Evolutionary conservation across 257 asterid genomes (phyloP).

Genomic region (Plantago ovata): DNA sequence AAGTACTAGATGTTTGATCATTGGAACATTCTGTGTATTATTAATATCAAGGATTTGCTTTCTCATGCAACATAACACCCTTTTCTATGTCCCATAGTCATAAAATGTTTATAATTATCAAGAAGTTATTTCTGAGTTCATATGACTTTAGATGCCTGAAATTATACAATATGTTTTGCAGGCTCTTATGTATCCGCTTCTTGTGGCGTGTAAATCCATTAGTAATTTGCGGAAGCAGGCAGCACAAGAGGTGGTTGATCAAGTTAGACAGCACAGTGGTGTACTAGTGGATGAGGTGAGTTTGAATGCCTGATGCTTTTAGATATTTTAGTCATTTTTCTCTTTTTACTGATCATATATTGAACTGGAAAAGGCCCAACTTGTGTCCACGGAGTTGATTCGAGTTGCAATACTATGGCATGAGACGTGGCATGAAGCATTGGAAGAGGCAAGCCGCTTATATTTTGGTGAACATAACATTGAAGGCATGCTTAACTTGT

Average conservation of each 20-base stretch:
- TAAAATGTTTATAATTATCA: too few species aligned
- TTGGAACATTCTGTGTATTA: background rate
- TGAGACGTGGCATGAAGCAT: slow-evolving; percentile 98
- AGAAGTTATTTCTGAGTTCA: too few species aligned
- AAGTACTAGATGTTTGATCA: slow-evolving; percentile 2
- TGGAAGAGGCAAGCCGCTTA: slow-evolving; percentile 99
- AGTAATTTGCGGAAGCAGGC: slow-evolving; percentile 91
- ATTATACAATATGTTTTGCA: slow-evolving; percentile 31
- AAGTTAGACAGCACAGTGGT: slow-evolving; percentile 97
- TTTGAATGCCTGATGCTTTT: slow-evolving; percentile 3
- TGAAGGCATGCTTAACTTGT: slow-evolving; percentile 91
- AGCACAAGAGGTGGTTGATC: slow-evolving; percentile 97
- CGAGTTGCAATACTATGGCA: slow-evolving; percentile 99
- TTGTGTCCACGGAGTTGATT: slow-evolving; percentile 91
- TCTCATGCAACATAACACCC: slow-evolving; percentile 2
- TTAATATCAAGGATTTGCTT: background rate
- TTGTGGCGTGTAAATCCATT: slow-evolving; percentile 97
- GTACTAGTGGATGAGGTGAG: slow-evolving; percentile 90
- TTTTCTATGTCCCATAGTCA: too few species aligned
- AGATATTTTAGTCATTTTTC: slow-evolving; percentile 18
- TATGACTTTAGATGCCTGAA: slow-evolving; percentile 9
- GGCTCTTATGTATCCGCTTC: slow-evolving; percentile 99
- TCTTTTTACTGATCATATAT: slow-evolving; percentile 29
- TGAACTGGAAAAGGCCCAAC: slow-evolving; percentile 75
- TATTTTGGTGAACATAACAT: slow-evolving; percentile 97